Evolutionary conservation across 2,329 filamentous ascomycete species (phyloP).

Genomic region (Colletotrichum sojae): DNA sequence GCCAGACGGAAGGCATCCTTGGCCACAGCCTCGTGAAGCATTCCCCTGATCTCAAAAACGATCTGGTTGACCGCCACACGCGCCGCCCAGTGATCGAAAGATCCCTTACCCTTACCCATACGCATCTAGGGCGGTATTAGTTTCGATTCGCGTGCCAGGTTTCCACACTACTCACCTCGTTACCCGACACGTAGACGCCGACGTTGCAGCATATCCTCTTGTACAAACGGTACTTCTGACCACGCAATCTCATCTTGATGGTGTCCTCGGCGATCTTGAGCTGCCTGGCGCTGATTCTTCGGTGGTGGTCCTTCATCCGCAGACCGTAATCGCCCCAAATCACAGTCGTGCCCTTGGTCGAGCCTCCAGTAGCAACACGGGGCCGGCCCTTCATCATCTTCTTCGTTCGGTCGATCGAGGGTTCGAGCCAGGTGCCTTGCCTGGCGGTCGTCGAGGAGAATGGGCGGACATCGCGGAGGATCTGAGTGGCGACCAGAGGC

Average conservation of each 20-base stretch:
- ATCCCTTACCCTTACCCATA: constrained; percentile 99
- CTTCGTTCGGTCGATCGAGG: constrained; percentile 80
- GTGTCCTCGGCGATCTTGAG: constrained; percentile 94
- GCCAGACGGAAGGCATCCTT: constrained; percentile 94
- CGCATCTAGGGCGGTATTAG: constrained; percentile 70
- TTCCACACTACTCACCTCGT: constrained; percentile 74
- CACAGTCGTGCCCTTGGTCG: constrained; percentile 91
- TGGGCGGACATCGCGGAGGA: constrained; percentile 67
- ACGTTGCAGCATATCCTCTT: constrained; percentile 93
- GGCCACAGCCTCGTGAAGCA: constrained; percentile 94
- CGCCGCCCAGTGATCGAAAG: constrained; percentile 96
- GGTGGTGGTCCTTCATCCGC: constrained; percentile 93
- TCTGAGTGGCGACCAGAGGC: constrained; percentile 49
- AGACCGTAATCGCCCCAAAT: constrained; percentile 97
- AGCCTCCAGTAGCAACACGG: constrained; percentile 91
- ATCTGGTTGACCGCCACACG: constrained; percentile 92
- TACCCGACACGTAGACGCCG: constrained; percentile 94
- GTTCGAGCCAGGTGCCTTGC: constrained; percentile 84
- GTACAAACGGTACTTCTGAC: constrained; percentile 93
- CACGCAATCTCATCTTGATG: constrained; percentile 88
- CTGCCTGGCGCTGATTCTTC: constrained; percentile 87
- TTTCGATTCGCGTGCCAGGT: background rate
- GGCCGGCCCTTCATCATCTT: constrained; percentile 94
- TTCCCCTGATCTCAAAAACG: constrained; percentile 91
- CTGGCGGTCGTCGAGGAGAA: constrained; percentile 79